A percentile compares a stretch with the other conserved stretches of the same genome.
Evolutionary conservation across 1,139 yeast genomes (phyloP).

Genomic region (Arxiozyma telluris): DNA sequence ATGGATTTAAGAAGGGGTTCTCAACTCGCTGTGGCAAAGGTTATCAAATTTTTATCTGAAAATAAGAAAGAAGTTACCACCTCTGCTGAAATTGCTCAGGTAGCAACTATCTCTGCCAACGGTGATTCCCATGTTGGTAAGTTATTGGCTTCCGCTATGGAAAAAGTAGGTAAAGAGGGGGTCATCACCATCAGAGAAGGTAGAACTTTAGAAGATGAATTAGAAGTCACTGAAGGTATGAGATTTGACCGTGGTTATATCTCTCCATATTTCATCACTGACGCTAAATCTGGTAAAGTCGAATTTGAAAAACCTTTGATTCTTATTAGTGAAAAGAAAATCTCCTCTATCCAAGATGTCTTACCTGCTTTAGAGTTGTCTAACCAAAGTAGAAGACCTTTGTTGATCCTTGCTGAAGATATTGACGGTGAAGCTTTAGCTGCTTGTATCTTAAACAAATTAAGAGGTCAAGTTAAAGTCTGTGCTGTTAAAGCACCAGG

Average conservation of each 20-base stretch:
- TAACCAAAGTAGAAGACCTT: conserved; percentile 91
- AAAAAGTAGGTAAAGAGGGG: conserved; percentile 99
- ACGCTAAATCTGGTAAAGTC: conserved; percentile 91
- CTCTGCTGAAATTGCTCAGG: conserved; percentile 95
- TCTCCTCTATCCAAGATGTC: conserved; percentile 85
- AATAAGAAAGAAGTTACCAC: conserved; percentile 97
- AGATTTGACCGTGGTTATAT: conserved; percentile 97
- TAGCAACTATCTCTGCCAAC: conserved; percentile 96
- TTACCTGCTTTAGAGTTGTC: conserved; percentile 92
- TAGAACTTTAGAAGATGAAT: conserved; percentile 91
- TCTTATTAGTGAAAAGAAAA: conserved; percentile 87
- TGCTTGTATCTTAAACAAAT: conserved; percentile 95
- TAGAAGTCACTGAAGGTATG: conserved; percentile 99
- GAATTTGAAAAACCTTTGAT: conserved; percentile 94
- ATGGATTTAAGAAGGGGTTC: conserved; percentile 99
- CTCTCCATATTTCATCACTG: conserved; percentile 96
- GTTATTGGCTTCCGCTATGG: conserved; percentile 95
- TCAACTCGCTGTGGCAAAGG: conserved; percentile 97
- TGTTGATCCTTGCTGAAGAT: conserved; percentile 92
- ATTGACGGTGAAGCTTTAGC: conserved; percentile 98
- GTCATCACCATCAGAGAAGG: conserved; percentile 98
- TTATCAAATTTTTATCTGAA: conserved; percentile 76
- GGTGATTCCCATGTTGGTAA: conserved; percentile 94
- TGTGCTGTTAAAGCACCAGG: conserved; percentile 99
- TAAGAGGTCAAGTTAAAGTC: conserved; percentile 98